Percentiles rank a stretch among this genome's conserved stretches.
Evolutionary conservation across 257 asterid genomes (phyloP).

Genomic region (Nicotiana knightiana): DNA sequence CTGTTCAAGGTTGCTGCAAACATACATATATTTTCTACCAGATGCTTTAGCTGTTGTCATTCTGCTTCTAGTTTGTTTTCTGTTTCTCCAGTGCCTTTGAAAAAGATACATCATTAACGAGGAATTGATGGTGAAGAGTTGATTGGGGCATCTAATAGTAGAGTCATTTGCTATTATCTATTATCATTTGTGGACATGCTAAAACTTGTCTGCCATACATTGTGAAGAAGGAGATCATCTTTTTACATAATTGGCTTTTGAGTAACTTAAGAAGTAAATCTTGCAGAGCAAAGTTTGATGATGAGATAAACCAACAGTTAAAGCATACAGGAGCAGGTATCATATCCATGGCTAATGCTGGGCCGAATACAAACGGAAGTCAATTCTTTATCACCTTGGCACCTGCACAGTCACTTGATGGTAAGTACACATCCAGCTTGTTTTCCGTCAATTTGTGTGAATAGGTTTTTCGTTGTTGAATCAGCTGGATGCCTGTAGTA

Average conservation of each 20-base stretch:
- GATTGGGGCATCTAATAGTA: background rate
- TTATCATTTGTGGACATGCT: background rate
- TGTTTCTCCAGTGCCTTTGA: background rate
- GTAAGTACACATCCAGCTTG: constrained; percentile 27
- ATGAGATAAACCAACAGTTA: constrained; percentile 71
- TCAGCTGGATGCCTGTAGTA: background rate
- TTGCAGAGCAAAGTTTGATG: constrained; percentile 86
- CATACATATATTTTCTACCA: background rate
- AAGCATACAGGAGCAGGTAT: constrained; percentile 99
- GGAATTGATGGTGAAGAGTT: background rate
- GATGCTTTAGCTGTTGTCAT: background rate
- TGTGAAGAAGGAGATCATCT: background rate
- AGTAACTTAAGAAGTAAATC: background rate
- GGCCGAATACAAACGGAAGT: constrained; percentile 97
- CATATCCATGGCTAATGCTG: constrained; percentile 98
- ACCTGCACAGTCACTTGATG: constrained; percentile 92
- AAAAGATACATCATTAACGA: background rate
- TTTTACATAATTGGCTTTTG: background rate
- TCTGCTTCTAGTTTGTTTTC: constrained; percentile 1
- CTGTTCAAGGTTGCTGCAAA: background rate
- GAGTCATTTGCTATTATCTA: background rate
- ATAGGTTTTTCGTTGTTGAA: background rate
- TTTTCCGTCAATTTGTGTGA: background rate
- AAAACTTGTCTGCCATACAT: background rate
- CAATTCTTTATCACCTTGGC: constrained; percentile 95